Evolutionary conservation across 768 basidiomycete species (phyloP).

Genomic region (Coprinellus micaceus): DNA sequence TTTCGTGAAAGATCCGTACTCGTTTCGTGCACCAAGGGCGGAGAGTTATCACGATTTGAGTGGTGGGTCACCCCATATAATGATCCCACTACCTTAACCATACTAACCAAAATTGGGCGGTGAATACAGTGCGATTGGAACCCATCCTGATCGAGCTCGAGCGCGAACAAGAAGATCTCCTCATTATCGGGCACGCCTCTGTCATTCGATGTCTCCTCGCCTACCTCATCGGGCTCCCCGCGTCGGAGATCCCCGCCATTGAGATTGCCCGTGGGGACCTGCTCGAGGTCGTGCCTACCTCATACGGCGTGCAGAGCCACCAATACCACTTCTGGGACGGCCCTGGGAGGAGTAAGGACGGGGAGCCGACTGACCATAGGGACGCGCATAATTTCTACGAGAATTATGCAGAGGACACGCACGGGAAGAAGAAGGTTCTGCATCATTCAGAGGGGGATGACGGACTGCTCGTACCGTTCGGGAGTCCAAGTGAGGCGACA

Average conservation of each 20-base stretch:
- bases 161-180: constrained; percentile 87
- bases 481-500: too few species aligned
- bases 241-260: constrained; percentile 95
- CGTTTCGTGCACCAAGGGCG: constrained; percentile 86
- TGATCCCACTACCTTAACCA: constrained; percentile 1
- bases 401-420: constrained; percentile 79
- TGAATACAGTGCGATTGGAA: constrained; percentile 77
- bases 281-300: constrained; percentile 87
- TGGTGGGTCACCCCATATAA: constrained; percentile 51
- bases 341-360: constrained; percentile 54
- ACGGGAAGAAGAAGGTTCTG: constrained; percentile 48
- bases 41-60: constrained; percentile 97
- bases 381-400: constrained; percentile 84
- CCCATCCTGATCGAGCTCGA: constrained; percentile 91
- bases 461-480: too few species aligned
- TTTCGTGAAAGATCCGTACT: constrained; percentile 89
- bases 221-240: constrained; percentile 89
- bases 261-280: constrained; percentile 95
- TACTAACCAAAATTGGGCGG: neutral
- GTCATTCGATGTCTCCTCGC: constrained; percentile 95
- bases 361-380: constrained; percentile 29
- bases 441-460: too few species aligned
- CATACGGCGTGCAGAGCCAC: constrained; percentile 85
- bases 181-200: constrained; percentile 96
- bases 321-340: constrained; percentile 94